phyloP scores from a whole-genome alignment of 1,284 basidiomycete genomes.

The Heterobasidion parviporum region DNA sequence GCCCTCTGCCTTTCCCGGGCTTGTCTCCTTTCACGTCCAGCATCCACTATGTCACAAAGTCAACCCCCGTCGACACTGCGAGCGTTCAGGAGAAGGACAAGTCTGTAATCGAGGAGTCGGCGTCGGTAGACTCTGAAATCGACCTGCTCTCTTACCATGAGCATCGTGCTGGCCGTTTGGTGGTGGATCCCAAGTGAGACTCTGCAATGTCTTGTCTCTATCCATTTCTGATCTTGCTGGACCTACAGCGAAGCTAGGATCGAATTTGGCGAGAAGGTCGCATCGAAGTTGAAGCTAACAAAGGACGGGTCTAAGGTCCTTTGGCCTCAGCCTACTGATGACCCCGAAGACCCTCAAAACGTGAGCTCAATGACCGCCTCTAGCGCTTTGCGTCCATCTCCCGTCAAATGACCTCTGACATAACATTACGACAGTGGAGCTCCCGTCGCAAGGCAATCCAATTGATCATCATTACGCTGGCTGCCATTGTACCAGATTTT shows the following conservation, averaged over 20 bases:
- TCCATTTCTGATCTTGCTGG: slow-evolving; percentile 4
- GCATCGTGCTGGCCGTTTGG: slow-evolving; percentile 46
- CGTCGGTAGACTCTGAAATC: slow-evolving; percentile 11
- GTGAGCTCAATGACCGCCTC: slow-evolving; percentile 24
- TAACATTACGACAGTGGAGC: slow-evolving; percentile 14
- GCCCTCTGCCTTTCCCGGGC: neutral
- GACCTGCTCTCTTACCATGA: slow-evolving; percentile 47
- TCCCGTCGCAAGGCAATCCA: slow-evolving; percentile 39
- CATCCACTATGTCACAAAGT: neutral
- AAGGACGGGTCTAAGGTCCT: slow-evolving; percentile 40
- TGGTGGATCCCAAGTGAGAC: slow-evolving; percentile 50
- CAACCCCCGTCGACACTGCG: slow-evolving; percentile 2
- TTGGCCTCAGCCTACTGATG: slow-evolving; percentile 59
- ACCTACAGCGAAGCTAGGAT: slow-evolving; percentile 40
- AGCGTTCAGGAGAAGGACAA: slow-evolving; percentile 6
- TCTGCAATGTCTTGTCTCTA: neutral
- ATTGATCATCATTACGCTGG: slow-evolving; percentile 52
- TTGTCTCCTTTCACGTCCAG: neutral
- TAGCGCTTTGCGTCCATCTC: neutral
- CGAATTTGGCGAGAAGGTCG: slow-evolving; percentile 42
- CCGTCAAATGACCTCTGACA: neutral
- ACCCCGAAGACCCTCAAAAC: slow-evolving; percentile 58
- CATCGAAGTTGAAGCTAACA: slow-evolving; percentile 39
- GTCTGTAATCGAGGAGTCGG: neutral
- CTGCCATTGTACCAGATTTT: slow-evolving; percentile 63